Conservation (phyloP, 768 basidiomycete species). For the Lactifluus volemus region DNA sequence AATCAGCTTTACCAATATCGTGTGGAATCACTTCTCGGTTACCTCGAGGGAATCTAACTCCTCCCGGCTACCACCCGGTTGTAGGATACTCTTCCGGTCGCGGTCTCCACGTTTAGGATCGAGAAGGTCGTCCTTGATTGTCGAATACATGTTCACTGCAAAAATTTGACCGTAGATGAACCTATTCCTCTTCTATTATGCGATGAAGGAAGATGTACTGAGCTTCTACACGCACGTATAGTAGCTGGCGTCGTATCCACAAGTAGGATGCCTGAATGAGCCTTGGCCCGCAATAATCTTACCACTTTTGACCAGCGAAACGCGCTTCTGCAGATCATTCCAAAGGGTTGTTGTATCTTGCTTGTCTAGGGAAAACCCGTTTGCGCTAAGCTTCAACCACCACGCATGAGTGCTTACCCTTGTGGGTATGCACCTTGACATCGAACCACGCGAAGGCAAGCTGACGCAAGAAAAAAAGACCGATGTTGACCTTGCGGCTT, state of each 20-base stretch:
- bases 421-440: slow-evolving; percentile 62
- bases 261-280: slow-evolving; percentile 67
- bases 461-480: slow-evolving; percentile 74
- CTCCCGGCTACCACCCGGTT: slow-evolving; percentile 68
- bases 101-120: slow-evolving; percentile 53
- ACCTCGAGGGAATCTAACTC: slow-evolving; percentile 76
- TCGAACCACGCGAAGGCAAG: slow-evolving; percentile 80
- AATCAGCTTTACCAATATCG: no score
- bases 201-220: neutral
- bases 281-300: slow-evolving; percentile 62
- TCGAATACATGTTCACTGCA: slow-evolving; percentile 51
- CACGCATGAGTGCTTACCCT: slow-evolving; percentile 33
- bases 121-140: slow-evolving; percentile 69
- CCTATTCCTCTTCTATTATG: slow-evolving; percentile 16
- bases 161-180: slow-evolving; percentile 65
- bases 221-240: slow-evolving; percentile 42
- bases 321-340: slow-evolving; percentile 60
- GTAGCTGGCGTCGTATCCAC: slow-evolving; percentile 64
- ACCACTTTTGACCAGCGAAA: slow-evolving; percentile 59
- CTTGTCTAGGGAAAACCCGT: slow-evolving; percentile 31
- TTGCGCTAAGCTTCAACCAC: neutral
- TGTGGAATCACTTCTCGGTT: no score
- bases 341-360: slow-evolving; percentile 74
- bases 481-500: slow-evolving; percentile 64
- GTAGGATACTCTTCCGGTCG: slow-evolving; percentile 71